Evolutionary conservation across 306 rosid genomes (phyloP), one percentile per base, ranked within the genome.

Genomic region (Vicia sativa): DNA sequence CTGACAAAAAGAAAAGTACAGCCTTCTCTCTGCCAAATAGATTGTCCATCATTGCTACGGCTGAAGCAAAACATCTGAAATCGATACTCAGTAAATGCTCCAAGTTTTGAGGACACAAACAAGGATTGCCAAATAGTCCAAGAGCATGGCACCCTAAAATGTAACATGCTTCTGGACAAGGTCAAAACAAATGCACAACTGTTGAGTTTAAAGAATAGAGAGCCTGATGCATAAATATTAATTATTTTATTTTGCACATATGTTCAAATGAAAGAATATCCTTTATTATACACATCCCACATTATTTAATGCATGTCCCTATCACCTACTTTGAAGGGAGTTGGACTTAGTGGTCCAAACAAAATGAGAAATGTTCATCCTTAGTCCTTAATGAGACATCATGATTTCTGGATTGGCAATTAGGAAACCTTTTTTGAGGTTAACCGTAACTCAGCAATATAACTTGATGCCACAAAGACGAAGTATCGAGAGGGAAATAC

Each of bases 141-240:
- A 74, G 58, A 48, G 68, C 49, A 42, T 43, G 59, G 25, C 37
- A 16, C 72, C 58, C 66, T 54, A 42, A 42, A 65, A 45, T 56
- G 52, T 66, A 44, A 18, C 29, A 43, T 54, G 71, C 52, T 23
- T 38, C 58, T 74, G 14, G 38, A 65, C 63, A 62, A 31, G 49
- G 28, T 54, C 46, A 29, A 56, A 45, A 61, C 62, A 49, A 43
- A 65, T 74, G 59, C 49, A 18, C 44, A 43, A 16, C 41, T 65
- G 41, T 64, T 1, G 39, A 74, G 39, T 54, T 16, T 13, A 43
- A 29, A 52, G 45, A 26, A 42, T 45, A 56, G 53, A 50, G 49
- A 21, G 58, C 25, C 52, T 65, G 52, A 39, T 46, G 55, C 62
- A 14, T 46, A 67, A 58, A 23, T 23, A 37, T 59, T 67, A 48